A percentile compares a stretch with the other conserved stretches of the same genome.
Evolutionary conservation across 495 filamentous ascomycete genomes (phyloP).

Genomic region (Pyrenopolyporus hunteri): DNA sequence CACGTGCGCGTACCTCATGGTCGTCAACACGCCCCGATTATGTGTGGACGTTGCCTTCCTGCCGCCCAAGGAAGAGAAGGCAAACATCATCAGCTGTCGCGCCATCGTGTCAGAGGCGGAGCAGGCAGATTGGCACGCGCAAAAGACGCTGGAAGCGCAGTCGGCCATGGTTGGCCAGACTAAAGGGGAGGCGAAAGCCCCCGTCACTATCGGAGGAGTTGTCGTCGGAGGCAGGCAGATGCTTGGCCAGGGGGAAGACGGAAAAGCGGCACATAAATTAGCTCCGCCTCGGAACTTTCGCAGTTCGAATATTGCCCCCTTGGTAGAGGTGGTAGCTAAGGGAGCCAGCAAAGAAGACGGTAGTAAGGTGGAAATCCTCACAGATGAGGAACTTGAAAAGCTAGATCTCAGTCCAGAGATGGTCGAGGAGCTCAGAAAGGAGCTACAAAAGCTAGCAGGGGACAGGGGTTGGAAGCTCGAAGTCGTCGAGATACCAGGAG

Average conservation of each 20-base stretch:
- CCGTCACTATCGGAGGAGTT: conserved; percentile 54
- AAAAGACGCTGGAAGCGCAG: conserved; percentile 59
- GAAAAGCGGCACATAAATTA: conserved; percentile 47
- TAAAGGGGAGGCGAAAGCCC: conserved; percentile 38
- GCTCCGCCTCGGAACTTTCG: conserved; percentile 46
- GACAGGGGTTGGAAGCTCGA: conserved; percentile 63
- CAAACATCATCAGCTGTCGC: conserved; percentile 78
- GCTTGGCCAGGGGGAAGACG: conserved; percentile 49
- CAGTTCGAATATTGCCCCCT: conserved; percentile 17
- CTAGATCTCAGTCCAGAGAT: conserved; percentile 71
- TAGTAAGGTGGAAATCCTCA: conserved; percentile 59
- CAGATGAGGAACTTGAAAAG: conserved; percentile 68
- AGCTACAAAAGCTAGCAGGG: conserved; percentile 57
- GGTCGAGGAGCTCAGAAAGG: conserved; percentile 67
- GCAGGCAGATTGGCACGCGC: conserved; percentile 59
- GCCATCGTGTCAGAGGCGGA: conserved; percentile 69
- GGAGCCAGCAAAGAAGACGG: conserved; percentile 58
- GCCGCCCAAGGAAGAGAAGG: conserved; percentile 79
- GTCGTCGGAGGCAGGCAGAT: conserved; percentile 62
- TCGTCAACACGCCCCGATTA: conserved; percentile 89
- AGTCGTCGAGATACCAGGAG: conserved; percentile 52
- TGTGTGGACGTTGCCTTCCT: conserved; percentile 93
- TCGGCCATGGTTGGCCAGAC: conserved; percentile 58
- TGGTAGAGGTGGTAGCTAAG: conserved; percentile 46
- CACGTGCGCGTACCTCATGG: conserved; percentile 94